Evolutionary conservation across 192 early-diverging fungal species (phyloP).

Genomic region (Powellomyces hirtus): DNA sequence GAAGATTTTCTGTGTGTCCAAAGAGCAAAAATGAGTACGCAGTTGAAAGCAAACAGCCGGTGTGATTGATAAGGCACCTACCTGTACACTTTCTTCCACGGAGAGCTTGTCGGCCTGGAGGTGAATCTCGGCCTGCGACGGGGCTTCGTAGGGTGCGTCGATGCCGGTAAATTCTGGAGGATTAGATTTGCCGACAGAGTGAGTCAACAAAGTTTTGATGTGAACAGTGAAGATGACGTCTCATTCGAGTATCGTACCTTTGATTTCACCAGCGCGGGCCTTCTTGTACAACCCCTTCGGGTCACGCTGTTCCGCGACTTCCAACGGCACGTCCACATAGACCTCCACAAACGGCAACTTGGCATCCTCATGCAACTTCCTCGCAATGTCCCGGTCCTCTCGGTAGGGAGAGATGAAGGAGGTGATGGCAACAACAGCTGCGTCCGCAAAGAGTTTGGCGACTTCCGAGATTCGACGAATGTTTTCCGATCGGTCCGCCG

Average conservation of each 20-base stretch:
- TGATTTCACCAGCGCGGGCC: slow-evolving; percentile 89
- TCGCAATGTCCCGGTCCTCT: slow-evolving; percentile 75
- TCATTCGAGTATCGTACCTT: slow-evolving; percentile 37
- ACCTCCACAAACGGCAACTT: slow-evolving; percentile 87
- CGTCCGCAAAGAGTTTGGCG: slow-evolving; percentile 89
- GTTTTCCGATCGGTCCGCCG: slow-evolving; percentile 89
- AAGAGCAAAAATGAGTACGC: neutral
- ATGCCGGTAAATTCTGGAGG: slow-evolving; percentile 85
- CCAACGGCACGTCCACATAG: slow-evolving; percentile 82
- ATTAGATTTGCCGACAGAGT: too few relatives aligned
- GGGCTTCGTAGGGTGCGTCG: slow-evolving; percentile 88
- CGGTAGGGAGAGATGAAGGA: slow-evolving; percentile 90
- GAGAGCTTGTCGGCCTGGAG: slow-evolving; percentile 72
- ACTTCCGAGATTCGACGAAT: slow-evolving; percentile 92
- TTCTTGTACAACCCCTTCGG: slow-evolving; percentile 97
- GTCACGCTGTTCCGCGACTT: slow-evolving; percentile 85
- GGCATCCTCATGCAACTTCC: slow-evolving; percentile 71
- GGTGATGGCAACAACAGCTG: slow-evolving; percentile 76
- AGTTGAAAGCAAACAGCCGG: neutral
- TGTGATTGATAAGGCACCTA: slow-evolving; percentile 4
- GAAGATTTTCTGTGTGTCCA: slow-evolving; percentile 25
- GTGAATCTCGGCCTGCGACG: slow-evolving; percentile 79
- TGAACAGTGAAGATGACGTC: too few relatives aligned
- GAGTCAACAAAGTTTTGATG: too few relatives aligned
- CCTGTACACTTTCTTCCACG: slow-evolving; percentile 69